Conservation (phyloP, 768 basidiomycete genomes). For the Kwoniella shandongensis region DNA sequence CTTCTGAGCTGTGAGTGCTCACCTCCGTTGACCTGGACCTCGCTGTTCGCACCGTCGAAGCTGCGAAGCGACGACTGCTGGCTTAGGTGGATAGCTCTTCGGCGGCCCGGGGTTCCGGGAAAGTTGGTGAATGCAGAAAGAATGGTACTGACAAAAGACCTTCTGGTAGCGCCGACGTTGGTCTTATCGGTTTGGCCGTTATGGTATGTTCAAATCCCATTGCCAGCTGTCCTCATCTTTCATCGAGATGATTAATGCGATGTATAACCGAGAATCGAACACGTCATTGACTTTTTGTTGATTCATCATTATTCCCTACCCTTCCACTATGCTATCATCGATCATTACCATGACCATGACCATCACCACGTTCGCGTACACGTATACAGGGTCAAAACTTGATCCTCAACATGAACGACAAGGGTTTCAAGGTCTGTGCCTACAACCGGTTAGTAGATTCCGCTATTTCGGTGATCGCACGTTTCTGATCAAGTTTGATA, state of each 20-base stretch:
- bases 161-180: conserved; percentile 81
- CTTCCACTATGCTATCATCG: no score
- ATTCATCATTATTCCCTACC: conserved; percentile 11
- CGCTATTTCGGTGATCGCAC: background rate
- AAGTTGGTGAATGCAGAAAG: no score
- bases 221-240: no score
- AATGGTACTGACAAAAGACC: no score
- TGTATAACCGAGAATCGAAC: background rate
- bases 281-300: conserved; percentile 20
- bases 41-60: no score
- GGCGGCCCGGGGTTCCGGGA: no score
- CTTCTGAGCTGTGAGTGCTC: conserved; percentile 45
- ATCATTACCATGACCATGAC: background rate
- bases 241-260: no score
- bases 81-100: no score
- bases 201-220: conserved; percentile 66
- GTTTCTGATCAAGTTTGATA: background rate
- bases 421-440: conserved; percentile 93
- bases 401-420: conserved; percentile 99
- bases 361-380: no score
- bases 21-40: no score
- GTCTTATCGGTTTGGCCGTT: conserved; percentile 97
- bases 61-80: no score
- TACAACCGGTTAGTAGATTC: conserved; percentile 71
- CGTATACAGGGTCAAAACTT: conserved; percentile 81